These are phyloP conservation scores for Pleurozium schreberi DNA, from an alignment of 225 moss, liverwort and hornwort species.

Conservation along the genomic window DNA sequence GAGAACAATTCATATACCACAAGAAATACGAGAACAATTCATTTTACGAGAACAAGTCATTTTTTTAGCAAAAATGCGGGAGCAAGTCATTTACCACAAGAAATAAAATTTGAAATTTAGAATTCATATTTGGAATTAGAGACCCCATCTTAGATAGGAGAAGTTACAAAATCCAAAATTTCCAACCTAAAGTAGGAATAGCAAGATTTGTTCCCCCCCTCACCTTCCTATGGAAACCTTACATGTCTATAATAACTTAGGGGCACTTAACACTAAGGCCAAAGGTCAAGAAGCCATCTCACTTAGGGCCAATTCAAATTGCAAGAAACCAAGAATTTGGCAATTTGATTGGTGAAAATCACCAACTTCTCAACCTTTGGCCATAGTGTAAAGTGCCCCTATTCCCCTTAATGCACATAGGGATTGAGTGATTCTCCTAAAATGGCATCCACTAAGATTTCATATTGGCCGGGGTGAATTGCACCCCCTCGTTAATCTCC, in stretches of 20 bases:
- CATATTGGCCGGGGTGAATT: too few relatives aligned
- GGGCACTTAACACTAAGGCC: too few relatives aligned
- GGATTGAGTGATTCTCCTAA: not conserved
- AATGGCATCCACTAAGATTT: not conserved
- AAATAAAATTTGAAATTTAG: not conserved
- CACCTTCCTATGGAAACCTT: too few relatives aligned
- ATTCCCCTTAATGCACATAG: not conserved
- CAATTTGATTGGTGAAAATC: too few relatives aligned
- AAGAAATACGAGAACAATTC: not conserved
- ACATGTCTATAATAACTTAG: not conserved
- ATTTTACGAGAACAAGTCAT: not conserved
- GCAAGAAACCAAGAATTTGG: not conserved
- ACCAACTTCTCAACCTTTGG: rapidly evolving
- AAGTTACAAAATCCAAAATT: not conserved
- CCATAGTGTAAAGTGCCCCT: not conserved
- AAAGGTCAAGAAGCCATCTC: not conserved
- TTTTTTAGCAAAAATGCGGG: too few relatives aligned
- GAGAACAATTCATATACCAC: not conserved
- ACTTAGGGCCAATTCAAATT: not conserved
- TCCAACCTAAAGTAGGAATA: rapidly evolving
- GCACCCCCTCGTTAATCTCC: too few relatives aligned
- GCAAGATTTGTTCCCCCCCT: not conserved
- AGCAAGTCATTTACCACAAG: too few relatives aligned
- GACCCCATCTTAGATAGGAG: rapidly evolving
- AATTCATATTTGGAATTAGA: not conserved